These are phyloP conservation scores for Alternaria sp. DNA, from an alignment of 2,329 filamentous ascomycete genomes.

Conservation along the genomic window DNA sequence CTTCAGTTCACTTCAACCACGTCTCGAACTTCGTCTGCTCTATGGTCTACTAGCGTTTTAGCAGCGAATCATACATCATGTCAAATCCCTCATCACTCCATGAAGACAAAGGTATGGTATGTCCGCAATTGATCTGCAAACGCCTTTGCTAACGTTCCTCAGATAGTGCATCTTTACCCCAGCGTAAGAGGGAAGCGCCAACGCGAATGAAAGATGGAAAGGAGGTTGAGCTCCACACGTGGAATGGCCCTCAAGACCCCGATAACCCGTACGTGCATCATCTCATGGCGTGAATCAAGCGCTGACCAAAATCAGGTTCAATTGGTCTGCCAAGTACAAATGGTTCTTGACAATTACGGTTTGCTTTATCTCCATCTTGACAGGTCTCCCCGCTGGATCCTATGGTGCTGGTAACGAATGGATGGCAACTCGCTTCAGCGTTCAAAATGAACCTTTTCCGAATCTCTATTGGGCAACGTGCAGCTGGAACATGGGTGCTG, in stretches of 20 bases:
- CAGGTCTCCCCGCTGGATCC: constrained; percentile 53
- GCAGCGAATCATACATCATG: constrained; percentile 12
- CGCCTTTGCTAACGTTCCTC: neutral
- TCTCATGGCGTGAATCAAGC: too few species aligned
- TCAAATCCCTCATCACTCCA: constrained; percentile 15
- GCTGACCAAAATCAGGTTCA: constrained; percentile 40
- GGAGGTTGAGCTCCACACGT: constrained; percentile 35
- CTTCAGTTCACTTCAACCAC: neutral
- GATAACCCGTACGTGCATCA: constrained; percentile 32
- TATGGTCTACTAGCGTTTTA: neutral
- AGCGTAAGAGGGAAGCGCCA: constrained; percentile 11
- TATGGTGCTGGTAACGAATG: constrained; percentile 49
- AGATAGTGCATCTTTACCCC: constrained; percentile 7
- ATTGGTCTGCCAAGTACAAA: constrained; percentile 53
- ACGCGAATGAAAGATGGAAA: constrained; percentile 26
- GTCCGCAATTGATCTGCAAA: neutral
- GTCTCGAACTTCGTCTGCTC: neutral
- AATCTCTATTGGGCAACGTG: constrained; percentile 51
- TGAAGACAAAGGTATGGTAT: constrained; percentile 17
- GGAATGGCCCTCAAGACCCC: constrained; percentile 33
- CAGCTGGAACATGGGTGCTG: constrained; percentile 53
- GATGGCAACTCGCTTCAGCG: constrained; percentile 49
- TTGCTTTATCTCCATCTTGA: constrained; percentile 55
- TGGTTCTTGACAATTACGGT: constrained; percentile 53
- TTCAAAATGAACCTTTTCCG: constrained; percentile 49